Base-by-base conservation (phyloP, 1,139 yeast species). In the Hansenula sp. region DNA sequence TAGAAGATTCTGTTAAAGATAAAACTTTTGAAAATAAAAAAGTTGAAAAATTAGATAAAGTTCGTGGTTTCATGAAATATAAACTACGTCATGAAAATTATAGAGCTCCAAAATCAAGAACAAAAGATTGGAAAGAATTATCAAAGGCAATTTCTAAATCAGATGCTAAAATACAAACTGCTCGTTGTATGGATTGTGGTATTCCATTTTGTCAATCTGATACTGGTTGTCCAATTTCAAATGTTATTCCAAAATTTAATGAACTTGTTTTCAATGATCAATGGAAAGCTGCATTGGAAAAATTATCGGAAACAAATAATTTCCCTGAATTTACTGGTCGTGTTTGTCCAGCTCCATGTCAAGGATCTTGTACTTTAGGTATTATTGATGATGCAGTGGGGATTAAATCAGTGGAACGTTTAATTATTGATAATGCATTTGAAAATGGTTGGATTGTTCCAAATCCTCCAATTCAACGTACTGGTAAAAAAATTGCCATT, bases 121-220 rank as follows among this genome's bases (percentile, higher is more conserved):
- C 90, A 43, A 74, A 73, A 59, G 97, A 92, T 65, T 92, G 97
- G 97, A 79, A 83, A 52, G 98, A 92, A 68, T 75, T 92, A 66
- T 82, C 95, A 17, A 68, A 78, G 16, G 80, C 96, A 48, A 74
- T 92, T 53, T 72, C 89, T 46, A 84, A 85, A 65, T 90, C 85
- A 42, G 97, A 92, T 53, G 81, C 92, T 60, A 78, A 82, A 61
- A 76, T 75, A 60, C 97, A 92, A 69, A 87, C 97, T 43, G 97
- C 97, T n/a, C 80, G 98, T 66, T 92, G 98, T 76, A 92, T 92
- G 96, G 98, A 92, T 68, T 92, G 98, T 73, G 98, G 98, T 71
- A 95, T 92, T 56, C 98, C 98, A 46, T 92, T 90, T 78, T 92
- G 98, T 73, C 95, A 94, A 60, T 84, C 96, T 33, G 97, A 92